Evolutionary conservation across 148 eudicot genomes (phyloP).

Genomic region (Rhododendron mucronatum): DNA sequence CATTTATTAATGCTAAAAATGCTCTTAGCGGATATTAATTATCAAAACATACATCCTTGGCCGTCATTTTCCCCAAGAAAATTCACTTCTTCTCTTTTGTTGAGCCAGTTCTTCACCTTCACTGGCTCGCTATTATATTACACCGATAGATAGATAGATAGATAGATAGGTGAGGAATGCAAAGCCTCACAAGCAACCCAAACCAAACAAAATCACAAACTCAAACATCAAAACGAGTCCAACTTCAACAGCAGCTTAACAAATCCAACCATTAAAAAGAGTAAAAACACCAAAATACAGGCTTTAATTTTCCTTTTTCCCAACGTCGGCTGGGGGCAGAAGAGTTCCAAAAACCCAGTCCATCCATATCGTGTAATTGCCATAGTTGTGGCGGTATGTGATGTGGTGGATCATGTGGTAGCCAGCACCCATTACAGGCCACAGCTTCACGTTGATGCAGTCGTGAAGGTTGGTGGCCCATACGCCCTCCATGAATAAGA

Average conservation of each 20-base stretch:
- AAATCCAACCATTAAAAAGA: not conserved
- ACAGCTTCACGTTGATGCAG: constrained; percentile 66
- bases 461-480: constrained; percentile 96
- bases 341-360: constrained; percentile 96
- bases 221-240: not conserved
- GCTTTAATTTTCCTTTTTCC: constrained; percentile 37
- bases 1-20: too few species aligned
- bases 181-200: too few species aligned
- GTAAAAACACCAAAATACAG: not conserved
- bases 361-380: constrained; percentile 87
- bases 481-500: constrained; percentile 59
- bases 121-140: too few species aligned
- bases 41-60: too few species aligned
- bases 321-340: constrained; percentile 45
- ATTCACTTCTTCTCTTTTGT: too few species aligned
- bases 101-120: too few species aligned
- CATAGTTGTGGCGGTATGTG: constrained; percentile 87
- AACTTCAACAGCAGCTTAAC: not conserved
- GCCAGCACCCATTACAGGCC: constrained; percentile 99
- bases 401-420: constrained; percentile 93
- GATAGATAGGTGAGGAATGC: too few species aligned
- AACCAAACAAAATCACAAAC: not conserved
- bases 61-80: too few species aligned
- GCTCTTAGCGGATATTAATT: too few species aligned
- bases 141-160: too few species aligned